phyloP scores from a whole-genome alignment of 2,329 filamentous ascomycete genomes.

The Macrophomina pseudophaseolina region DNA sequence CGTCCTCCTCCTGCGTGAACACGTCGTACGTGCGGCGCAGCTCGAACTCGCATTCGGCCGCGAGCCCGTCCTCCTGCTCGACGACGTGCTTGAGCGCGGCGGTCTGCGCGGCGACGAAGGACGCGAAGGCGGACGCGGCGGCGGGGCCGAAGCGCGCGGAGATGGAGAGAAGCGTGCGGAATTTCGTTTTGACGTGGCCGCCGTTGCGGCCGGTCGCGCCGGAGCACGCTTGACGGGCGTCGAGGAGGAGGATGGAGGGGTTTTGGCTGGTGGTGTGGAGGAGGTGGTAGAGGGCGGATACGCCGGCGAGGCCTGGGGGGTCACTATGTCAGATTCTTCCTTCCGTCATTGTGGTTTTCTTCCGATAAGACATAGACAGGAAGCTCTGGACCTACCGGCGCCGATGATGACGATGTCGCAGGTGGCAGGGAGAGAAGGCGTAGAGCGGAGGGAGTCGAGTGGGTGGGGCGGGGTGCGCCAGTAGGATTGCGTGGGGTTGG shows the following conservation, averaged over 20 bases:
- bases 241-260: conserved; percentile 42
- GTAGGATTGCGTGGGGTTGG: conserved; percentile 40
- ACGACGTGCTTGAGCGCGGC: conserved; percentile 29
- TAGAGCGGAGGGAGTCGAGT: conserved; percentile 37
- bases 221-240: conserved; percentile 56
- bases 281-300: conserved; percentile 68
- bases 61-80: conserved; percentile 27
- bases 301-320: conserved; percentile 61
- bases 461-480: conserved; percentile 43
- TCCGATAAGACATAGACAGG: no score
- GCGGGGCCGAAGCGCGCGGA: conserved; percentile 9
- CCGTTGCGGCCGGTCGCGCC: conserved; percentile 62
- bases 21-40: conserved; percentile 29
- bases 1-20: background rate
- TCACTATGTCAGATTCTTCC: no score
- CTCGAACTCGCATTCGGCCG: conserved; percentile 35
- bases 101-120: conserved; percentile 27
- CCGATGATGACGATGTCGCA: conserved; percentile 62
- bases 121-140: conserved; percentile 26
- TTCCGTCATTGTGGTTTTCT: no score
- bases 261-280: conserved; percentile 35
- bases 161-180: conserved; percentile 41
- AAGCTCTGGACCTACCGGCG: conserved; percentile 44
- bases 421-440: conserved; percentile 34
- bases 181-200: conserved; percentile 55